These are phyloP conservation scores for Cephalotrichum gorgonifer DNA, from an alignment of 2,329 filamentous ascomycete species.

Conservation along the genomic window DNA sequence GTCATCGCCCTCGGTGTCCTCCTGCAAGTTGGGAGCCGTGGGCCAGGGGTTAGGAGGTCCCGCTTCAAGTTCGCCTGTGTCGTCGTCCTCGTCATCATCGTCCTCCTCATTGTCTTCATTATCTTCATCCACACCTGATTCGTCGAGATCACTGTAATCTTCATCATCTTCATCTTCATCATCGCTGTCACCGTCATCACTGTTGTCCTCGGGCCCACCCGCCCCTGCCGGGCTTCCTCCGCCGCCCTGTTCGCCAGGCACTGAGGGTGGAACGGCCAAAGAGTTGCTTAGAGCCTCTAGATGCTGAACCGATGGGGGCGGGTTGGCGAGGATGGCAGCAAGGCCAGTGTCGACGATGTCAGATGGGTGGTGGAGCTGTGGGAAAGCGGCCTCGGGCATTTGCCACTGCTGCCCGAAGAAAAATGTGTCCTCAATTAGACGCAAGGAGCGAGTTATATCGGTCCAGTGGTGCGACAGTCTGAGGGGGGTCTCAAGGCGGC, in stretches of 20 bases:
- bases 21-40: background rate
- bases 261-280: background rate
- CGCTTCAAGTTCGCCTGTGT: background rate
- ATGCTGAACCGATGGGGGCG: too few species aligned
- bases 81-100: background rate
- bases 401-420: too few species aligned
- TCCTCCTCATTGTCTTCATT: background rate
- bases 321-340: too few species aligned
- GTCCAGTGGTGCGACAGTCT: background rate
- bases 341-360: too few species aligned
- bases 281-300: too few species aligned
- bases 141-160: background rate
- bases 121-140: background rate
- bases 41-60: background rate
- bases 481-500: background rate
- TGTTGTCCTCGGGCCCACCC: background rate
- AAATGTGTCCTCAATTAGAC: background rate
- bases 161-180: background rate
- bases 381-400: too few species aligned
- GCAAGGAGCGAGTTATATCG: background rate
- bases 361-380: too few species aligned
- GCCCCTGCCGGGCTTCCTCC: constrained; percentile 8
- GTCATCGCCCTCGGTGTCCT: too few species aligned
- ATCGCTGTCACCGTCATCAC: constrained; percentile 1
- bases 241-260: background rate